Percentiles rank a stretch among this genome's conserved stretches.
Evolutionary conservation across 2,329 filamentous ascomycete species (phyloP).

Genomic region (Colletotrichum destructivum): DNA sequence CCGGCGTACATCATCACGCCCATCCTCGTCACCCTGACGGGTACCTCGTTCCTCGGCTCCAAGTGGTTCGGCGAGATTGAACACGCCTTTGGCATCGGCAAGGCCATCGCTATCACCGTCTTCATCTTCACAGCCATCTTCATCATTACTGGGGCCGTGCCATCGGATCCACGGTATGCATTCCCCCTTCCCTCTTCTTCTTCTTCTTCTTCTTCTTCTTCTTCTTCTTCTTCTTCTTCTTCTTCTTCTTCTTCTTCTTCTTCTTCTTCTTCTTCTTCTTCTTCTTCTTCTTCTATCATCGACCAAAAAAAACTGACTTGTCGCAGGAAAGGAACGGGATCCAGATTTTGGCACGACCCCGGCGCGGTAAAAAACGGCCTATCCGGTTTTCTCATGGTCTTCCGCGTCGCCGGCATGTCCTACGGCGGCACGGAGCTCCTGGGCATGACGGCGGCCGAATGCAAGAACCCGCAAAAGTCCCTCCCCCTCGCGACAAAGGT

Average conservation of each 20-base stretch:
- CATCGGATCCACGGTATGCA: constrained; percentile 58
- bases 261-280: constrained; percentile 54
- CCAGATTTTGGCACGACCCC: constrained; percentile 64
- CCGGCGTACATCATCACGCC: constrained; percentile 54
- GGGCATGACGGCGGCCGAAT: constrained; percentile 60
- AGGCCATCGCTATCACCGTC: constrained; percentile 65
- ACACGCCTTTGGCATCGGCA: constrained; percentile 66
- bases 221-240: constrained; percentile 54
- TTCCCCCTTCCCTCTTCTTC: constrained; percentile 54
- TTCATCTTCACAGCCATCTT: constrained; percentile 72
- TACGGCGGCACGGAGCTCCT: constrained; percentile 63
- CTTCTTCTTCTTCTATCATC: constrained; percentile 53
- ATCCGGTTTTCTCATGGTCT: constrained; percentile 59
- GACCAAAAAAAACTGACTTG: constrained; percentile 3
- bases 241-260: constrained; percentile 55
- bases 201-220: constrained; percentile 54
- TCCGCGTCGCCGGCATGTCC: constrained; percentile 61
- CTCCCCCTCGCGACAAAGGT: constrained; percentile 89
- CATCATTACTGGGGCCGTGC: constrained; percentile 65
- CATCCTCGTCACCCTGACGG: constrained; percentile 55
- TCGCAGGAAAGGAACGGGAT: constrained; percentile 44
- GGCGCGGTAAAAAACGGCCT: constrained; percentile 60
- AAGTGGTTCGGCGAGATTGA: constrained; percentile 64
- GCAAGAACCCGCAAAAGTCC: constrained; percentile 67
- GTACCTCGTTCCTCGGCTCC: constrained; percentile 63